Base-by-base conservation (phyloP, 2,329 filamentous ascomycete genomes). In the Tolypocladium endophyticum region DNA sequence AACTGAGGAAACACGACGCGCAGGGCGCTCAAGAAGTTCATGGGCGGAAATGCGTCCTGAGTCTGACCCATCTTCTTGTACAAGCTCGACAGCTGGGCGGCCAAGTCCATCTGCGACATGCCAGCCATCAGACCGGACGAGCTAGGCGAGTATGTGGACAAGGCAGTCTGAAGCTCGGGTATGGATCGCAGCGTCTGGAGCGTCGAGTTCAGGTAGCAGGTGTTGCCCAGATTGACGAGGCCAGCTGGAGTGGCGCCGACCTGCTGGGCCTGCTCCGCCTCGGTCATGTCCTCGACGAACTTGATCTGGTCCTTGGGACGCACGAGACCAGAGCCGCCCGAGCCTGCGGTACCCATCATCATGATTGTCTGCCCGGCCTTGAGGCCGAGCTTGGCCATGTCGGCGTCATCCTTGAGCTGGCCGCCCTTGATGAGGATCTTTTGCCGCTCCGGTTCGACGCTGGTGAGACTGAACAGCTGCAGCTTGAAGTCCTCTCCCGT, bases 281-380 rank as follows among this genome's bases (percentile, higher is more conserved):
- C 92, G 33, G 90, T 95, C 93, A 99, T 97, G 73, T 99, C 94
- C 75, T 99, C 94, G 63, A 96, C 76, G 68, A 99, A 99, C 74
- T 89, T 94, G 69, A 92, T 81, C 66, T 84, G 81, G 70, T 95
- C 88, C 70, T 88, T 89, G 38, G 94, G 94, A 58, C 88, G 85
- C 61, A 87, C 79, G 36, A 89, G 79, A 25, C 75, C 80, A 39
- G 75, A 77, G 50, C 81, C 81, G 57, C 83, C 85, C 18, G 84
- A 85, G 25, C 88, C 86, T 4, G 93, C 89, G 3, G 90, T 94
- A 43, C 95, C 95, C 83, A 99, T 90, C 89, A 99, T 95, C 87
- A 96, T 96, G 72, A 99, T 89, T 28, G 80, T 83, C 73, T 96
- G 90, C 60, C 89, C 89, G 39, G 89, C 79, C 80, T 96, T 97